Conservation (phyloP, 768 basidiomycete species). For the Termitomyces sp. region DNA sequence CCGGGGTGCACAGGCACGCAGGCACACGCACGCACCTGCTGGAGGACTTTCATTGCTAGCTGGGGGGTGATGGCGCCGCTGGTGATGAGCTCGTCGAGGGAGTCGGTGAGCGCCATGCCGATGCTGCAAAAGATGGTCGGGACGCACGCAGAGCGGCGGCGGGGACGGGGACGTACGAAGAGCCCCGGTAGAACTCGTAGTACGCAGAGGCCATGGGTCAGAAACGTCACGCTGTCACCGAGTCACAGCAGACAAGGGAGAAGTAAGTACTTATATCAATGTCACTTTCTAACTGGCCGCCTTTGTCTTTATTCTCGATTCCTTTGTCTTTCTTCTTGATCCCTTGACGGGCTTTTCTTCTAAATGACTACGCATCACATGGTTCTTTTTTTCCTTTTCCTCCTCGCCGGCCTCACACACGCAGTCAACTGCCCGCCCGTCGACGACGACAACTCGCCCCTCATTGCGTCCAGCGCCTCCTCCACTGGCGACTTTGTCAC, state of each 20-base stretch:
- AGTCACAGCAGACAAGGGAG: no score
- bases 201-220: slow-evolving; percentile 69
- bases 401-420: neutral
- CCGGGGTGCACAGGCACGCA: neutral
- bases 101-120: slow-evolving; percentile 96
- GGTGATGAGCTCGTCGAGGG: slow-evolving; percentile 96
- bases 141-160: no score
- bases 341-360: slow-evolving; percentile 1
- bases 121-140: slow-evolving; percentile 48
- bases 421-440: slow-evolving; percentile 2
- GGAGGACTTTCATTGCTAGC: slow-evolving; percentile 96
- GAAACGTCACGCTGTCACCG: neutral
- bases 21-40: slow-evolving; percentile 61
- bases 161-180: slow-evolving; percentile 48
- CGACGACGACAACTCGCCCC: slow-evolving; percentile 5
- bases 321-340: neutral
- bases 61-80: slow-evolving; percentile 96
- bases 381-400: neutral
- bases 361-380: no score
- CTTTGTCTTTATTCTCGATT: no score
- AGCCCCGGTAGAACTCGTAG: slow-evolving; percentile 90
- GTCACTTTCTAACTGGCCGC: no score
- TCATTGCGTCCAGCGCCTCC: neutral
- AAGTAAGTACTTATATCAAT: no score
- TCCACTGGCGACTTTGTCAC: slow-evolving; percentile 1